phyloP scores from a whole-genome alignment of 345 rosid species.

The Raphanus sativus region DNA sequence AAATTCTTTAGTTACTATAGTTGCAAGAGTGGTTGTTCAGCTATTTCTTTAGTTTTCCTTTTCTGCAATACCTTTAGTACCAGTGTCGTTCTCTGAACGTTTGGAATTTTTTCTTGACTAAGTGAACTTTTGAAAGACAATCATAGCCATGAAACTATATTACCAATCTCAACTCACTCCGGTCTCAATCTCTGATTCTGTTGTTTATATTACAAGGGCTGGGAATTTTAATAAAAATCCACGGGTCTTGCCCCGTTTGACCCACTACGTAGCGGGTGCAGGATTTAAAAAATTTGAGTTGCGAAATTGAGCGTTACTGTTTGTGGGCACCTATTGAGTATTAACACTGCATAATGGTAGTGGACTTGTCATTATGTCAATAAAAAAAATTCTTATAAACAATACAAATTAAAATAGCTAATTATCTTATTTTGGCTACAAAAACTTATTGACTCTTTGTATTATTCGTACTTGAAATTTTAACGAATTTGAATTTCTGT shows the following conservation, averaged over 20 bases:
- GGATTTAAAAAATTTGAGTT: too few species aligned
- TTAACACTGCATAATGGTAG: not conserved
- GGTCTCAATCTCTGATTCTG: not conserved
- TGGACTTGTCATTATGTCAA: not conserved
- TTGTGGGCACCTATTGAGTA: too few species aligned
- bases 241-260: too few species aligned
- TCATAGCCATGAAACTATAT: not conserved
- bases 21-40: constrained; percentile 28
- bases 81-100: not conserved
- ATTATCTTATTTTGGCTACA: not conserved
- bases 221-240: too few species aligned
- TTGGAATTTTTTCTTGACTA: not conserved
- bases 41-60: constrained; percentile 17
- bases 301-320: too few species aligned
- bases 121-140: not conserved
- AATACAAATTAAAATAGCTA: not conserved
- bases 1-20: constrained; percentile 28
- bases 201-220: not conserved
- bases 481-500: not conserved
- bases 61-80: constrained; percentile 8
- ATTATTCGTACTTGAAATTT: not conserved
- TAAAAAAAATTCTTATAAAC: not conserved
- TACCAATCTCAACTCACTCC: not conserved
- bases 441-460: not conserved
- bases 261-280: too few species aligned